Conservation (phyloP, 495 filamentous ascomycete species). For the Penicillium riverlandense region DNA sequence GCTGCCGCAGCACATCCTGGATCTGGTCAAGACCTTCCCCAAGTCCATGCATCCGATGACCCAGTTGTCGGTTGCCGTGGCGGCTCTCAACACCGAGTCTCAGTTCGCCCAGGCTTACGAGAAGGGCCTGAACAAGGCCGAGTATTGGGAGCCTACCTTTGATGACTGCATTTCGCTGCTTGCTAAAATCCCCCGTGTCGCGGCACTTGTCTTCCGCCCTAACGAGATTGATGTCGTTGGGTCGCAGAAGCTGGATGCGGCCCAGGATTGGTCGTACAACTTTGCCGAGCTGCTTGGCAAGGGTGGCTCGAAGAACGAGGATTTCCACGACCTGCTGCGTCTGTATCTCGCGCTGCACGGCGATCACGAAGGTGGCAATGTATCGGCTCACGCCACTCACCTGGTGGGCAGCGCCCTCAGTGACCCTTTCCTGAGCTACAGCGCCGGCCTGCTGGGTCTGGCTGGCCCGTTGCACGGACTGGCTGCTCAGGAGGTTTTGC, state of each 20-base stretch:
- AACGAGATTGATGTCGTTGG: constrained; percentile 61
- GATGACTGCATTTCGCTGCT: constrained; percentile 91
- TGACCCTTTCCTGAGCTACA: constrained; percentile 94
- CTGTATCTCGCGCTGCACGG: constrained; percentile 94
- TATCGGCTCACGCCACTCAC: constrained; percentile 95
- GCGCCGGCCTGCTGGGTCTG: constrained; percentile 89
- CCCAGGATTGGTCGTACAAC: constrained; percentile 97
- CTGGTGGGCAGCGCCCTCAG: constrained; percentile 92
- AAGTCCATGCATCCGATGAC: constrained; percentile 93
- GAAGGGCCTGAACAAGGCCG: constrained; percentile 79
- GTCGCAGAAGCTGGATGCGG: constrained; percentile 31
- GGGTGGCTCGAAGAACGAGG: constrained; percentile 72
- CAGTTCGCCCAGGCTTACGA: constrained; percentile 91
- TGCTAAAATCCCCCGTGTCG: constrained; percentile 93
- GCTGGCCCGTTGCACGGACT: constrained; percentile 93
- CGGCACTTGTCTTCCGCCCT: constrained; percentile 94
- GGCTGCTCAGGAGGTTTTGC: constrained; percentile 93
- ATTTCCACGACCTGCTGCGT: constrained; percentile 91
- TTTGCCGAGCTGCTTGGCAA: constrained; percentile 96
- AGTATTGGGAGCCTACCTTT: constrained; percentile 98
- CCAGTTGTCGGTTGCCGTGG: constrained; percentile 90
- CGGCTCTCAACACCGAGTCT: constrained; percentile 85
- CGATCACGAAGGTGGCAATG: constrained; percentile 97
- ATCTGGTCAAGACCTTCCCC: constrained; percentile 88
- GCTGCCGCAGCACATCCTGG: constrained; percentile 76